Evolutionary conservation across 2,329 filamentous ascomycete genomes (phyloP).

Genomic region (Paecilomyces dactylethromorphus): DNA sequence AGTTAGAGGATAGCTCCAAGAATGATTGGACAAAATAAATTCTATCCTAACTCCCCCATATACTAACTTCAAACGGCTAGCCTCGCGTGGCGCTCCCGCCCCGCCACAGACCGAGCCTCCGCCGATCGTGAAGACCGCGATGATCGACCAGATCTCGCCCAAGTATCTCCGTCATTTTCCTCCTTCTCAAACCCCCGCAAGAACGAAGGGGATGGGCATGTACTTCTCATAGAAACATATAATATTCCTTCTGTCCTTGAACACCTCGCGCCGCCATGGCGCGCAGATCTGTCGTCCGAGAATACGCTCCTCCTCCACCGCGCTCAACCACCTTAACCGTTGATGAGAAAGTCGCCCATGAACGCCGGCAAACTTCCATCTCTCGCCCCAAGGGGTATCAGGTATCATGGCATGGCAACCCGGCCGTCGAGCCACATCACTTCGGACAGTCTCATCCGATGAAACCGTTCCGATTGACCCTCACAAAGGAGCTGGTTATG

Average conservation of each 20-base stretch:
- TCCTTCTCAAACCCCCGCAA: neutral
- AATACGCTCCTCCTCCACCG: conserved; percentile 38
- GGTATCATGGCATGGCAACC: conserved; percentile 93
- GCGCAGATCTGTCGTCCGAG: conserved; percentile 42
- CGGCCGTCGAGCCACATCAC: conserved; percentile 90
- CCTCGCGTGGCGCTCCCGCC: neutral
- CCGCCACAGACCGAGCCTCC: neutral
- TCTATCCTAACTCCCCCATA: neutral
- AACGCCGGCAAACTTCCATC: conserved; percentile 60
- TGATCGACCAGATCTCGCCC: neutral
- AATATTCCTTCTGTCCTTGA: neutral
- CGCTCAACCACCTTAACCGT: conserved; percentile 39
- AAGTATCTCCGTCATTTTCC: neutral
- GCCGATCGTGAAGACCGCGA: neutral
- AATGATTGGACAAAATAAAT: no score
- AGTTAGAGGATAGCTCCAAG: no score
- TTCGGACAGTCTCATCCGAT: conserved; percentile 97
- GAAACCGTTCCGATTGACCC: conserved; percentile 95
- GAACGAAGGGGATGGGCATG: neutral
- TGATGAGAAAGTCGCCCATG: conserved; percentile 46
- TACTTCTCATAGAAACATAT: neutral
- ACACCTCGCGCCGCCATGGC: conserved; percentile 24
- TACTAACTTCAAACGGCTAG: neutral
- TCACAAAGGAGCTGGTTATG: conserved; percentile 91
- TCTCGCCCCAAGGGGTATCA: conserved; percentile 76